Evolutionary conservation across 2,329 filamentous ascomycete species (phyloP).

Genomic region (Bimuria novae-zelandiae): DNA sequence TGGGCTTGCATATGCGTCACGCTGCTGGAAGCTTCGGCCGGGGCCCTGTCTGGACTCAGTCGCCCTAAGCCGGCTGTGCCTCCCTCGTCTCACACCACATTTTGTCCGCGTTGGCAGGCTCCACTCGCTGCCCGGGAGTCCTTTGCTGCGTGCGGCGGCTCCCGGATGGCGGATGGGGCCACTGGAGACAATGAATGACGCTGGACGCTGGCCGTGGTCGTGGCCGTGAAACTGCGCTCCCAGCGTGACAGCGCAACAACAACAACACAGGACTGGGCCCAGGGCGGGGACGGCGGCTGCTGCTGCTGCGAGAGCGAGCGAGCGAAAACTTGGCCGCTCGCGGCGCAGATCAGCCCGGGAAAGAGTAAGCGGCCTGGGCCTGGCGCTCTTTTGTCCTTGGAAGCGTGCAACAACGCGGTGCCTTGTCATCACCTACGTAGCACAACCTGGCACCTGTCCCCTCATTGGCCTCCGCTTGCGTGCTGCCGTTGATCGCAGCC

Average conservation of each 20-base stretch:
- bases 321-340: background rate
- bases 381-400: background rate
- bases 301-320: no score
- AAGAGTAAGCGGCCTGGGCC: background rate
- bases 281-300: no score
- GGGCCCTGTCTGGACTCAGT: background rate
- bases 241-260: no score
- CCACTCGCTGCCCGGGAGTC: background rate
- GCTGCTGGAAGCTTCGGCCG: background rate
- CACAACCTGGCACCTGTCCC: constrained; percentile 31
- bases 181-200: no score
- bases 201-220: no score
- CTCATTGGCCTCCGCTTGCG: constrained; percentile 20
- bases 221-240: no score
- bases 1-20: background rate
- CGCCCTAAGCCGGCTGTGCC: background rate
- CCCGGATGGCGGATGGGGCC: background rate
- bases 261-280: no score
- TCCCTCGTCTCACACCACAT: background rate
- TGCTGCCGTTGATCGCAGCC: constrained; percentile 2
- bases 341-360: constrained; percentile 6
- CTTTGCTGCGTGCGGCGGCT: background rate
- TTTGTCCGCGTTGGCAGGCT: background rate
- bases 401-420: background rate
- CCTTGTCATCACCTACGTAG: background rate